Base-by-base conservation (phyloP, 768 basidiomycete species). In the Russula ochroleuca region DNA sequence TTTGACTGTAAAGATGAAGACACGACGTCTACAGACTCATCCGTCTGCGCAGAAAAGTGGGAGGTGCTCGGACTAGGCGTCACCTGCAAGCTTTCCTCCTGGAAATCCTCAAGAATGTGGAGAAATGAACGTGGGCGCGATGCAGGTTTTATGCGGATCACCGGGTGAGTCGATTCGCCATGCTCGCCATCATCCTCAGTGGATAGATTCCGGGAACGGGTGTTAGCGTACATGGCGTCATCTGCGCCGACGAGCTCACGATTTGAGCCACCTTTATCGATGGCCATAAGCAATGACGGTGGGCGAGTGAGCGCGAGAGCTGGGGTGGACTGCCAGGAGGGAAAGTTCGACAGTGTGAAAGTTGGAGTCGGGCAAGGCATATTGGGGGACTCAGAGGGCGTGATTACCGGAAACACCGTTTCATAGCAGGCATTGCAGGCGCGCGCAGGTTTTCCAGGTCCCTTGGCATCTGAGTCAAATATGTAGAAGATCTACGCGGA, bases 361-460 rank as follows among this genome's bases (percentile, higher is more conserved):
- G 81, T 78, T 0, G 82, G 79, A 68, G 78, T 77, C 40, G 61
- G 17, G 41, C 65, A 53, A 13, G 59, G 47, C n/a, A 67, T 58
- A 57, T 48, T 57, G 3, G 62, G 38, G 17, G 67, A 68, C 50
- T 56, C 71, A 68, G 41, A 59, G 14, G 61, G 70, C 68, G 31
- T 61, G 50, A 87, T 69, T 3, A 88, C 61, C 0, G 92, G 92
- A 68, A 96, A 96, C 19, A 94, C 88, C 14, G 87, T 82, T 66
- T 92, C 89, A 69, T 87, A 96, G 74, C 94, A 96, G 1, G 87
- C 81, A 60, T 91, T 86, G 72, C 94, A 96, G 8, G 92, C 87
- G 3, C 94, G 82, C 1, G 90, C 87, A 43, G 89, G 79, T 70
- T 88, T 84, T 77, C 72, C 75, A 70, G 52, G 73, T 21, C 79